Base-by-base conservation (phyloP, 2,329 filamentous ascomycete genomes). In the Aureobasidium sp. region DNA sequence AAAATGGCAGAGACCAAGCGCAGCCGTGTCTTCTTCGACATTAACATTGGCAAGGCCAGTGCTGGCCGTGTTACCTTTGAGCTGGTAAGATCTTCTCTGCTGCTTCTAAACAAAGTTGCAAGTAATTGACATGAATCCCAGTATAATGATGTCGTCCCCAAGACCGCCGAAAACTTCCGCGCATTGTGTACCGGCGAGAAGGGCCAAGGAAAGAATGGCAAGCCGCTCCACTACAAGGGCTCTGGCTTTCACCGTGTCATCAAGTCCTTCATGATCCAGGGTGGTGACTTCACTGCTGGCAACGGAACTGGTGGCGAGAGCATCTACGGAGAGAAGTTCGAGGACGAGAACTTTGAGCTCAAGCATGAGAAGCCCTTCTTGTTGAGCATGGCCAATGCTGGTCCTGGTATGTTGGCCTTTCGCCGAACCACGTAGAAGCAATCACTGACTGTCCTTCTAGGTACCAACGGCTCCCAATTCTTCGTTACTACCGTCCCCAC, bases 211-310 rank as follows among this genome's bases (percentile, higher is more conserved):
- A 89, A 90, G 73, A 77, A 84, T 33, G 92, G 91, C 73, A 92
- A 92, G 78, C 88, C 88, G 49, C 83, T 99, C 59, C 89, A 90
- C 80, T 99, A 91, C 85, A 97, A 97, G 81, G 83, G 90, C 68
- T 95, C 90, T 64, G 81, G 79, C 69, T 97, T 99, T 82, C 93
- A 99, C 81, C 89, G 93, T 57, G 89, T 99, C 66, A 99, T 99
- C 80, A 97, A 97, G 82, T 85, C 90, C 70, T 99, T 99, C 78
- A 97, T 99, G 93, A 94, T 97, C 71, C 89, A 97, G 79, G 92
- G 94, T 72, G 93, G 94, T 76, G 94, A 97, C 76, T 99, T 99
- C 75, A 99, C 93, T 53, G 87, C 85, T 61, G 91, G 91, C 73
- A 93, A 97, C 73, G 94, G 93, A 67, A 97, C 93, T 29, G 93